These are phyloP conservation scores for Laguncularia racemosa DNA, from an alignment of 345 rosid species.

Conservation along the genomic window DNA sequence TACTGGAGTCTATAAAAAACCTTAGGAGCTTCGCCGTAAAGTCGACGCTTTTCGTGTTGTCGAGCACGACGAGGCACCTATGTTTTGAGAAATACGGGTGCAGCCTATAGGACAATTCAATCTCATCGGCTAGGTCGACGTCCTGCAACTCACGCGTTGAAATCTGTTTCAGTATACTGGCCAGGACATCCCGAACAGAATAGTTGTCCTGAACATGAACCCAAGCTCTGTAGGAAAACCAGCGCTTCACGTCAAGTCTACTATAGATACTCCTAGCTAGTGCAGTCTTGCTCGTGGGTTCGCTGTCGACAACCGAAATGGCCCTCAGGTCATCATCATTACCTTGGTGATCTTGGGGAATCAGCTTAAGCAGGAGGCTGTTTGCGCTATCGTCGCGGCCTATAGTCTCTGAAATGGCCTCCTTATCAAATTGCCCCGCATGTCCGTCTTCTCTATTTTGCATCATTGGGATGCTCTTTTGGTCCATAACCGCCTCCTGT, in stretches of 20 bases:
- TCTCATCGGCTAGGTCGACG: constrained; percentile 1
- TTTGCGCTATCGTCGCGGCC: too few species aligned
- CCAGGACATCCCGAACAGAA: background rate
- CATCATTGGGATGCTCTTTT: too few species aligned
- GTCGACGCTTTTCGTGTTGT: background rate
- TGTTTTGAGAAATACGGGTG: background rate
- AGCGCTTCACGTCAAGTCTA: constrained; percentile 8
- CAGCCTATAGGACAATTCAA: background rate
- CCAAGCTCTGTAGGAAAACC: constrained; percentile 2
- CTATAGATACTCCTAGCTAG: constrained; percentile 15
- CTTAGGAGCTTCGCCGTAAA: background rate
- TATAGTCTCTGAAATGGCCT: too few species aligned
- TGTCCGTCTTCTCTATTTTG: too few species aligned
- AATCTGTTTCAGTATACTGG: constrained; percentile 3
- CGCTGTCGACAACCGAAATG: constrained; percentile 16
- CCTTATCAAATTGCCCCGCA: too few species aligned
- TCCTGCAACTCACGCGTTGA: background rate
- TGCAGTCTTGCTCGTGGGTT: constrained; percentile 27
- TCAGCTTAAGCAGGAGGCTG: too few species aligned
- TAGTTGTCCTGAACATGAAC: background rate
- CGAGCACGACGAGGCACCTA: constrained; percentile 13
- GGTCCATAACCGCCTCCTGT: too few species aligned
- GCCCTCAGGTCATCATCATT: background rate
- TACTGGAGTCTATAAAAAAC: background rate
- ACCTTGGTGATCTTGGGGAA: too few species aligned